These are phyloP conservation scores for Alternaria dauci DNA, from an alignment of 2,329 filamentous ascomycete genomes.

Conservation along the genomic window DNA sequence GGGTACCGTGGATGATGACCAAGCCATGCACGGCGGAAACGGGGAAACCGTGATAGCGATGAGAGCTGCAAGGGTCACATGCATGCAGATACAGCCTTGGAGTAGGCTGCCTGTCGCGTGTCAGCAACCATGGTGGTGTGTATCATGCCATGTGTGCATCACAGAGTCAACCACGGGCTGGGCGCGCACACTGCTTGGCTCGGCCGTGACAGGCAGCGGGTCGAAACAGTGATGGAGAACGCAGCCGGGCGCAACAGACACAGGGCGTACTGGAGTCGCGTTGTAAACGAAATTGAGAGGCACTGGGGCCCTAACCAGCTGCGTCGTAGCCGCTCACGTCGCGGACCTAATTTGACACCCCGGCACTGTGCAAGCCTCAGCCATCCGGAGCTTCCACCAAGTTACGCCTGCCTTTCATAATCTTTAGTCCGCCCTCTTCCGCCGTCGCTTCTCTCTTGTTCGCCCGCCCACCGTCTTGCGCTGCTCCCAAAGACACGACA, in stretches of 20 bases:
- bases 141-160: not conserved
- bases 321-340: constrained; percentile 24
- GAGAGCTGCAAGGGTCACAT: constrained; percentile 17
- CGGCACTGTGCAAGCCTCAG: constrained; percentile 39
- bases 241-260: constrained; percentile 14
- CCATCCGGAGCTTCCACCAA: constrained; percentile 42
- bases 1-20: not conserved
- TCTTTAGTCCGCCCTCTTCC: constrained; percentile 35
- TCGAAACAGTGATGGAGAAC: constrained; percentile 12
- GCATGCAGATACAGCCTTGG: constrained; percentile 7
- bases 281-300: constrained; percentile 32
- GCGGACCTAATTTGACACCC: constrained; percentile 36
- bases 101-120: not conserved
- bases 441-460: constrained; percentile 17
- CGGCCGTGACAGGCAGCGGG: not conserved
- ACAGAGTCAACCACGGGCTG: not conserved
- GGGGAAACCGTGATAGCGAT: constrained; percentile 6
- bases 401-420: constrained; percentile 40
- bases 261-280: constrained; percentile 9
- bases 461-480: constrained; percentile 17
- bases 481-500: constrained; percentile 6
- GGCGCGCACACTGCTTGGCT: not conserved
- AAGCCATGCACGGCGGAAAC: constrained; percentile 2
- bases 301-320: constrained; percentile 15
- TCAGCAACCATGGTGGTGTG: not conserved